These are phyloP conservation scores for Pseudogymnoascus verrucosus DNA, from an alignment of 2,329 filamentous ascomycete genomes.

Conservation along the genomic window DNA sequence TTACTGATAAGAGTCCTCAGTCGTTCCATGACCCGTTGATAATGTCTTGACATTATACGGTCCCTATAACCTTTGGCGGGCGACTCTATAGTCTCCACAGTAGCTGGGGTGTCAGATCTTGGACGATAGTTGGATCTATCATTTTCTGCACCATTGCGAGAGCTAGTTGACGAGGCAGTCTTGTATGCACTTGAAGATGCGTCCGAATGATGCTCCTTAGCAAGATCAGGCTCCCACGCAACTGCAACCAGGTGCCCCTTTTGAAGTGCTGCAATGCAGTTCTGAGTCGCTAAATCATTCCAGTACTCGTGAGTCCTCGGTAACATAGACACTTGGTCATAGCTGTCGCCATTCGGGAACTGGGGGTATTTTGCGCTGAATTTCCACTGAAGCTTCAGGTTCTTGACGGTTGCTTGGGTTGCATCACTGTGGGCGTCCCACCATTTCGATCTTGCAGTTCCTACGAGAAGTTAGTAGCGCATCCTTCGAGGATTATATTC, in stretches of 20 bases:
- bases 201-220: not conserved
- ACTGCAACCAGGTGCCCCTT: not conserved
- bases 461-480: not conserved
- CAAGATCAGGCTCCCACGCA: not conserved
- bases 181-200: not conserved
- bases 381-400: not conserved
- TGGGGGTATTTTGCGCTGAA: not conserved
- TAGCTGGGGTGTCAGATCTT: not conserved
- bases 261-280: not conserved
- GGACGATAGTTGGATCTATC: not conserved
- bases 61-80: not conserved
- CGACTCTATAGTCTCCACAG: not conserved
- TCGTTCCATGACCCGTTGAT: not conserved
- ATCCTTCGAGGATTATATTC: not conserved
- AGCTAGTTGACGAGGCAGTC: not conserved
- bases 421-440: not conserved
- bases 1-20: not conserved
- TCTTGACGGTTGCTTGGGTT: not conserved
- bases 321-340: not conserved
- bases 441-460: not conserved
- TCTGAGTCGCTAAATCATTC: not conserved
- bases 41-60: not conserved
- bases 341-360: not conserved
- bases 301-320: not conserved
- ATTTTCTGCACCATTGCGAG: not conserved